phyloP scores from a whole-genome alignment of 306 rosid species.

The Vigna unguiculata region DNA sequence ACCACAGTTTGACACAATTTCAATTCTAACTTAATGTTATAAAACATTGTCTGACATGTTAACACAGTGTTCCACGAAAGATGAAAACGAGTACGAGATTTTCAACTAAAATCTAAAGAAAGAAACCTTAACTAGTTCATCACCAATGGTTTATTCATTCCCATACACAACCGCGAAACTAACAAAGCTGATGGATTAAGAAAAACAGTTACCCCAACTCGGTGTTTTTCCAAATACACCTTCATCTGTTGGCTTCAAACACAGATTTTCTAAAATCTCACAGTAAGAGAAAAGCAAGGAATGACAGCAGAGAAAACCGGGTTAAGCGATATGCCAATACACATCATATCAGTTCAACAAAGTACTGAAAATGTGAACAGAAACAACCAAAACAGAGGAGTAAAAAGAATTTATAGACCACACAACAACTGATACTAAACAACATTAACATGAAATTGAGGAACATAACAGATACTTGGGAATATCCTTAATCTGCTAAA shows the following conservation, averaged over 20 bases:
- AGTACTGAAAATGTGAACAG: conserved; percentile 3
- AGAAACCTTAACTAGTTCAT: too few species aligned
- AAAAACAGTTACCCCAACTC: too few species aligned
- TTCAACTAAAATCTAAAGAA: too few species aligned
- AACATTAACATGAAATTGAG: conserved; percentile 30
- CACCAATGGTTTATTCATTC: too few species aligned
- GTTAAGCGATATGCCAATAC: not conserved
- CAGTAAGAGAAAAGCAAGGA: not conserved
- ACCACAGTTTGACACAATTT: too few species aligned
- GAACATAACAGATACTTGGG: conserved; percentile 22
- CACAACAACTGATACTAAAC: conserved; percentile 27
- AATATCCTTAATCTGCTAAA: conserved; percentile 27
- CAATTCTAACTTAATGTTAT: too few species aligned
- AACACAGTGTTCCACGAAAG: too few species aligned
- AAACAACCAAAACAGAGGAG: conserved; percentile 17
- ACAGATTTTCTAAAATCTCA: not conserved
- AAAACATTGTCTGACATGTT: too few species aligned
- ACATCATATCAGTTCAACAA: conserved; percentile 4
- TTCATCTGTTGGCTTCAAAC: not conserved
- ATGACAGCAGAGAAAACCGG: not conserved
- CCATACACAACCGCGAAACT: too few species aligned
- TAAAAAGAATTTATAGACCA: conserved; percentile 36
- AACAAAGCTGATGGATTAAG: too few species aligned
- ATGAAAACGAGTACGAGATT: too few species aligned
- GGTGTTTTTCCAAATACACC: too few species aligned